Conservation (phyloP, 345 rosid genomes). For the Schrenkiella parvula region DNA sequence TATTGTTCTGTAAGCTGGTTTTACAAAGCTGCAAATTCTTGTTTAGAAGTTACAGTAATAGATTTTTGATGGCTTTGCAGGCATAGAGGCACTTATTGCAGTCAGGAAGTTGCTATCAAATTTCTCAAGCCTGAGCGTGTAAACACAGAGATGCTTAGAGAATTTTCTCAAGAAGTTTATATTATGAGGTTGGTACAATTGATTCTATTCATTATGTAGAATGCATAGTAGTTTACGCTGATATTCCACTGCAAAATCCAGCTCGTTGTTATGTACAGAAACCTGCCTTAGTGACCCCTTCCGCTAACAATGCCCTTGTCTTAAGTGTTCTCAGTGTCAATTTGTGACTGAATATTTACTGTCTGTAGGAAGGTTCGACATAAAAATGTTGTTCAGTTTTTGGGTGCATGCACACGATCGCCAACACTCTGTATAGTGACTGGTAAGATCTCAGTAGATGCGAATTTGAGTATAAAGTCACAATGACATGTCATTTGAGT, state of each 20-base stretch:
- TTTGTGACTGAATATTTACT: neutral
- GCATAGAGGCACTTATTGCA: constrained; percentile 78
- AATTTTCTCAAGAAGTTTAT: constrained; percentile 91
- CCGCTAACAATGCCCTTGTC: neutral
- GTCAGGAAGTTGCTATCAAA: constrained; percentile 97
- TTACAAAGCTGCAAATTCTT: neutral
- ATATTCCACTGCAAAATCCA: neutral
- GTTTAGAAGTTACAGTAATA: constrained; percentile 7
- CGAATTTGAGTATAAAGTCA: neutral
- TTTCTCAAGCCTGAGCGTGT: constrained; percentile 80
- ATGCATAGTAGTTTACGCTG: neutral
- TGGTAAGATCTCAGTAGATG: constrained; percentile 41
- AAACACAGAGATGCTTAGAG: constrained; percentile 65
- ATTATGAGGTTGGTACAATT: constrained; percentile 72
- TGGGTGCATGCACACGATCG: constrained; percentile 88
- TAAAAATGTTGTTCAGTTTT: constrained; percentile 89
- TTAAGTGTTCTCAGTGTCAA: neutral
- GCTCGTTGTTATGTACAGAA: neutral
- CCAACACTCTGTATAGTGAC: constrained; percentile 89
- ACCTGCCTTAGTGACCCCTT: neutral
- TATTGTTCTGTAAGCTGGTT: constrained; percentile 7
- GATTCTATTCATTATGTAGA: neutral
- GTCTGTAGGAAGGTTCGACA: constrained; percentile 81
- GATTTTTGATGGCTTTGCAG: constrained; percentile 39
- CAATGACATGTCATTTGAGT: constrained; percentile 2